Conservation (phyloP, 164 flowering plant genomes). For the Aristolochia californica region DNA sequence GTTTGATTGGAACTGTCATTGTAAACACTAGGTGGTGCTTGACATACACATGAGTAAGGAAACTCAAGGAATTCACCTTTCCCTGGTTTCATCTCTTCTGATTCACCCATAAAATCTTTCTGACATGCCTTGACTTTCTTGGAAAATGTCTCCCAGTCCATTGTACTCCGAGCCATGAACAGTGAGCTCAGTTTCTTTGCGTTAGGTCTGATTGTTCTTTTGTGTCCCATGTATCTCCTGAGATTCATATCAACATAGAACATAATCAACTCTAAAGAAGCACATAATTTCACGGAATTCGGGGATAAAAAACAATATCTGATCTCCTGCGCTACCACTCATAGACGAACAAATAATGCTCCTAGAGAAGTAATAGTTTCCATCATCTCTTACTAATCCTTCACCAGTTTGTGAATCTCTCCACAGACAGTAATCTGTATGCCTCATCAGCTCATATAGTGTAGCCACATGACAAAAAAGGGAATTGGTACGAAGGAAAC, state of each 20-base stretch:
- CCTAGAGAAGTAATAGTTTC: too few species aligned
- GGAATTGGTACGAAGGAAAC: too few species aligned
- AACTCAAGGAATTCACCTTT: constrained; percentile 86
- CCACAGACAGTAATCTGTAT: too few species aligned
- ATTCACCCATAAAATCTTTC: constrained; percentile 96
- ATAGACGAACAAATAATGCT: too few species aligned
- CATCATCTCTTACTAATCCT: too few species aligned
- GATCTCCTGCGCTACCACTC: too few species aligned
- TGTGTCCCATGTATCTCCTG: constrained; percentile 98
- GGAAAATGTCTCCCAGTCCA: constrained; percentile 72
- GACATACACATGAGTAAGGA: constrained; percentile 76
- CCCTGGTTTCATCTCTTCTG: constrained; percentile 83
- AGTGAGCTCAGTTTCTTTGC: constrained; percentile 80
- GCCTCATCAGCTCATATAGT: too few species aligned
- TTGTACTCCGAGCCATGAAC: constrained; percentile 47
- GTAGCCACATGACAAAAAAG: too few species aligned
- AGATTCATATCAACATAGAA: constrained; percentile 1
- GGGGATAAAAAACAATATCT: too few species aligned
- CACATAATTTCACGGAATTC: too few species aligned
- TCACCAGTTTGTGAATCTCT: too few species aligned
- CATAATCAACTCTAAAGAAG: too few species aligned
- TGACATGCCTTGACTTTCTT: constrained; percentile 66
- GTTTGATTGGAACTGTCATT: background rate
- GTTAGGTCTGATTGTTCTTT: constrained; percentile 91
- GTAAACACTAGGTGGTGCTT: constrained; percentile 20